Conservation (phyloP, 2,329 filamentous ascomycete species). For the Aspergillus unguis region DNA sequence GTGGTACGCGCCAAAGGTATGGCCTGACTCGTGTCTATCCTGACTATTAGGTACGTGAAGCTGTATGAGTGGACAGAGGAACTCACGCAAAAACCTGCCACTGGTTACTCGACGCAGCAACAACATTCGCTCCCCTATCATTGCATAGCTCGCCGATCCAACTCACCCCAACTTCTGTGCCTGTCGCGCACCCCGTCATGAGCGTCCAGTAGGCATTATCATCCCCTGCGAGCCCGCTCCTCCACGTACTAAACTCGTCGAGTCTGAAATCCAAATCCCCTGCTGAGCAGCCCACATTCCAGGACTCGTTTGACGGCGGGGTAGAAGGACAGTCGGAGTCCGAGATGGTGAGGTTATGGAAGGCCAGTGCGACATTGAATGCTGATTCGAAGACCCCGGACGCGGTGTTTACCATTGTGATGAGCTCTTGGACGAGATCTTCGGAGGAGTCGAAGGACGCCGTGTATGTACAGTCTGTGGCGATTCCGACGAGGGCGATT, state of each 20-base stretch:
- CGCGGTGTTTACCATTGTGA: conserved; percentile 71
- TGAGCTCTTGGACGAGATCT: conserved; percentile 28
- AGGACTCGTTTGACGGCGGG: conserved; percentile 49
- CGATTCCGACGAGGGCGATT: conserved; percentile 82
- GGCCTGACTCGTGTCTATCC: conserved; percentile 71
- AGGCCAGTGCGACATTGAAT: conserved; percentile 87
- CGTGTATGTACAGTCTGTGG: conserved; percentile 86
- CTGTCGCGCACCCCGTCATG: conserved; percentile 74
- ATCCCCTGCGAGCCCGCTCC: conserved; percentile 65
- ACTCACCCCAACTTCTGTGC: conserved; percentile 78
- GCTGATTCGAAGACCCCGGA: conserved; percentile 80
- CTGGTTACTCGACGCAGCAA: conserved; percentile 75
- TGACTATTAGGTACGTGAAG: not conserved
- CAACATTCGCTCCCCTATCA: conserved; percentile 64
- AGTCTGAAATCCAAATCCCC: conserved; percentile 20
- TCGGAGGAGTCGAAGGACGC: conserved; percentile 62
- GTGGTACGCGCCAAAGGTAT: conserved; percentile 82
- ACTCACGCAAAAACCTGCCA: conserved; percentile 82
- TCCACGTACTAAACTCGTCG: conserved; percentile 80
- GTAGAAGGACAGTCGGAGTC: conserved; percentile 68
- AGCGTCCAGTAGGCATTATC: conserved; percentile 89
- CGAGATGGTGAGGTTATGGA: conserved; percentile 77
- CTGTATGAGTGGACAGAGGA: not conserved
- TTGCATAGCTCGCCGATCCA: conserved; percentile 74
- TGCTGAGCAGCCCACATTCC: conserved; percentile 21